Evolutionary conservation across 2,329 filamentous ascomycete genomes (phyloP), one percentile per base, ranked within the genome.

Genomic region (Penicillium sp.): DNA sequence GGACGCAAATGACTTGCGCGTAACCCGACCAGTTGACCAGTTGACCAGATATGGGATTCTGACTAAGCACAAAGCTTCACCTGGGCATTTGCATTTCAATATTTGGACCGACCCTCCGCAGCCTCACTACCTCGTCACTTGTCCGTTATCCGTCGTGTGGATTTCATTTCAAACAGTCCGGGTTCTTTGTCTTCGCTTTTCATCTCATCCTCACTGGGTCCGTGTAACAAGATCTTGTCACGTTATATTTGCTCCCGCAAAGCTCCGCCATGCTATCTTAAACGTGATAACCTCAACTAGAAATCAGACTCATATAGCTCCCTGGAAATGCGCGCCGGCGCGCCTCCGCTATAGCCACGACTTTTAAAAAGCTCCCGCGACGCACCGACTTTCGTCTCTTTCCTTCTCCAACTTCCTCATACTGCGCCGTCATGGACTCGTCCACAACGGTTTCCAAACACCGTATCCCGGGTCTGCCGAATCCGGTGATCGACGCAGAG

Each of bases 401-500:
- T 8, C 24, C 24, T 27, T 27, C 24, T 27, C 8, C 24, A 27
- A 27, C 24, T 27, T 27, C 43, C 22, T 36, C 39, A 22, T 14
- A 51, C 45, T 24, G 24, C 49, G 47, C 45, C 24, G 11, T 67
- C 24, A 58, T 67, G 42, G 56, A 64, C 21, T 62, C 64, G 24
- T 66, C 66, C 32, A 49, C 60, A 44, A 54, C 60, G 3, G 6
- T 10, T 27, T 51, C 58, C 16, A 62, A 63, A 51, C 67, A 61
- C 50, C 67, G 66, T 24, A 66, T 74, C 34, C 73, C 74, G 32
- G 68, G 64, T 42, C 73, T 71, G 27, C 76, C 73, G 56, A 81
- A 76, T 64, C 75, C 65, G 4, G 77, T 84, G 47, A 76, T 86
- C 48, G 75, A 78, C 44, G 79, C 82, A 57, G 75, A 79, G 40